These are phyloP conservation scores for Pichia ethanolica DNA, from an alignment of 805 yeast genomes.

Conservation along the genomic window DNA sequence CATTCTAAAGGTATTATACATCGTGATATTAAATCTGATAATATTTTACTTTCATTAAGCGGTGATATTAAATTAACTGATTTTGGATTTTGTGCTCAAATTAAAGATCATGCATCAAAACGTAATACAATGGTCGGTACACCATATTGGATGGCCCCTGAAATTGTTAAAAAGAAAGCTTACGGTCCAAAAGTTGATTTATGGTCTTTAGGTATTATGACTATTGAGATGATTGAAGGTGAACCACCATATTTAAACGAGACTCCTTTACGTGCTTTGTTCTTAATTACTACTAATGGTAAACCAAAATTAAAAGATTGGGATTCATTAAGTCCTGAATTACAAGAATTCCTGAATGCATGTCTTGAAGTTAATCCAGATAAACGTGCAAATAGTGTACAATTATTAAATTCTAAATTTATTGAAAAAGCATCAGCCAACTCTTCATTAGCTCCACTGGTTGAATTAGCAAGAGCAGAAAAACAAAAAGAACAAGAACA, in stretches of 20 bases:
- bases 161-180: conserved; percentile 71
- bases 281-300: conserved; percentile 72
- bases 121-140: conserved; percentile 86
- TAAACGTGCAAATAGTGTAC: conserved; percentile 69
- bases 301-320: conserved; percentile 71
- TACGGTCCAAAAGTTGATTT: conserved; percentile 78
- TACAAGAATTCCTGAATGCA: conserved; percentile 65
- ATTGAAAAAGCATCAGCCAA: conserved; percentile 57
- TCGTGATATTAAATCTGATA: conserved; percentile 93
- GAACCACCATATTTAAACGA: conserved; percentile 81
- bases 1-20: conserved; percentile 92
- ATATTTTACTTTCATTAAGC: conserved; percentile 69
- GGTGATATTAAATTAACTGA: conserved; percentile 95
- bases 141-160: conserved; percentile 91
- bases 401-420: conserved; percentile 61
- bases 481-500: conserved; percentile 12
- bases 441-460: conserved; percentile 60
- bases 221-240: conserved; percentile 81
- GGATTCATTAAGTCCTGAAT: conserved; percentile 58
- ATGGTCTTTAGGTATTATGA: conserved; percentile 81
- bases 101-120: conserved; percentile 63
- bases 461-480: conserved; percentile 58
- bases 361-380: conserved; percentile 81
- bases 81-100: conserved; percentile 66
- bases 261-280: conserved; percentile 69